A percentile compares a stretch with the other conserved stretches of the same genome.
phyloP scores from a whole-genome alignment of 768 basidiomycete species.

The Leccinum longicurvipes region DNA sequence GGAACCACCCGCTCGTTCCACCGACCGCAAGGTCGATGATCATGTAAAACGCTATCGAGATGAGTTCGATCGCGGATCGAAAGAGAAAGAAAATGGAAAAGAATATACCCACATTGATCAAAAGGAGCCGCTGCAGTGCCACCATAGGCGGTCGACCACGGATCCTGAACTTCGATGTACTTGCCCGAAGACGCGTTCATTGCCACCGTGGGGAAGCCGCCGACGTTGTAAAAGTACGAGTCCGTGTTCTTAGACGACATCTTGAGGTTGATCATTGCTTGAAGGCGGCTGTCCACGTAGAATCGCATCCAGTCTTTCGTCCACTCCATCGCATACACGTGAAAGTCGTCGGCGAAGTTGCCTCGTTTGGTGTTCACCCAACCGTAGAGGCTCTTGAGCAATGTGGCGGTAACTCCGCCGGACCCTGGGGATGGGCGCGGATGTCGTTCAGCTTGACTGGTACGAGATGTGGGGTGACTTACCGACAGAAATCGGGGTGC shows the following conservation, averaged over 20 bases:
- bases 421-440: constrained; percentile 3
- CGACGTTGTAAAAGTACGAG: constrained; percentile 50
- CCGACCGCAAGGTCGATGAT: constrained; percentile 80
- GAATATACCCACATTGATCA: constrained; percentile 30
- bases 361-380: constrained; percentile 38
- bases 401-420: constrained; percentile 12
- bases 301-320: constrained; percentile 52
- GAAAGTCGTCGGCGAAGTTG: constrained; percentile 47
- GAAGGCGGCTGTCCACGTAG: constrained; percentile 50
- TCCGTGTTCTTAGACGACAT: constrained; percentile 41
- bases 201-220: constrained; percentile 49
- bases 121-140: constrained; percentile 45
- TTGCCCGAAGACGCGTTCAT: constrained; percentile 38
- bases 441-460: not conserved
- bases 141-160: constrained; percentile 45
- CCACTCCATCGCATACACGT: constrained; percentile 60
- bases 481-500: constrained; percentile 31
- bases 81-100: not conserved
- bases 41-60: constrained; percentile 66
- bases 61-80: not conserved
- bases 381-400: constrained; percentile 37
- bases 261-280: constrained; percentile 49
- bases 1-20: constrained; percentile 61
- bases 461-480: not conserved
- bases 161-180: constrained; percentile 42